Base-by-base conservation (phyloP, 2,329 filamentous ascomycete genomes). In the Aureobasidium vineae region DNA sequence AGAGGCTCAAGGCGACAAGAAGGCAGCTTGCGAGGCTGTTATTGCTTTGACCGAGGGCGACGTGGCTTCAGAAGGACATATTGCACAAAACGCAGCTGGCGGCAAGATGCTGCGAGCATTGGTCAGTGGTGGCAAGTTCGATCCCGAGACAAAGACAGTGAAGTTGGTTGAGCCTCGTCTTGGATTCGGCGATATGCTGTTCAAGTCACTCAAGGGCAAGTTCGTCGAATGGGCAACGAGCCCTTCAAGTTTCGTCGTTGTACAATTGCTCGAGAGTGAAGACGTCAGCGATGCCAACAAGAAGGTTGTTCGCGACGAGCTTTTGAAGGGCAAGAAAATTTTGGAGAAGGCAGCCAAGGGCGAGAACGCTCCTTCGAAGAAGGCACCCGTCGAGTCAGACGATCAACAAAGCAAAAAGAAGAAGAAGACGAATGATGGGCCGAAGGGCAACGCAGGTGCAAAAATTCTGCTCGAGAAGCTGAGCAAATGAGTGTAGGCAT, bases 81-180 rank as follows among this genome's bases (percentile, higher is more conserved):
- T 90, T 65, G 85, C 87, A 31, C 81, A 85, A 72, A 83, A 85
- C 43, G 75, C 86, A 0, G 83, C 83, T 71, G 90, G 87, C 47
- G 92, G 91, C 19, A 89, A 92, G 67, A 90, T 97, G 88, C 84
- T 98, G 73, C 97, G 97, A 81, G 90, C 90, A 0, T 85, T 99
- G 8, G 92, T 97, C 28, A 89, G 92, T 65, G 95, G 95, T 49
- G 95, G 96, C 31, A 88, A 87, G 67, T 99, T 90, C 75, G 92
- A 98, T 77, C 86, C 86, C 68, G 83, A 83, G 50, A 83, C 86
- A 2, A 92, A 92, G 78, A 86, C 74, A 61, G 77, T 95, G 52
- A 84, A 90, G 72, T 85, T 87, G 26, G 84, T 90, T 2, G 87
- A 92, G 57, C 92, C 92, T 19, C 84, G 90, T 8, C 82, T 98